These are phyloP conservation scores for Chamaecyparis obtusa DNA, from an alignment of 75 land plant species.

Conservation along the genomic window DNA sequence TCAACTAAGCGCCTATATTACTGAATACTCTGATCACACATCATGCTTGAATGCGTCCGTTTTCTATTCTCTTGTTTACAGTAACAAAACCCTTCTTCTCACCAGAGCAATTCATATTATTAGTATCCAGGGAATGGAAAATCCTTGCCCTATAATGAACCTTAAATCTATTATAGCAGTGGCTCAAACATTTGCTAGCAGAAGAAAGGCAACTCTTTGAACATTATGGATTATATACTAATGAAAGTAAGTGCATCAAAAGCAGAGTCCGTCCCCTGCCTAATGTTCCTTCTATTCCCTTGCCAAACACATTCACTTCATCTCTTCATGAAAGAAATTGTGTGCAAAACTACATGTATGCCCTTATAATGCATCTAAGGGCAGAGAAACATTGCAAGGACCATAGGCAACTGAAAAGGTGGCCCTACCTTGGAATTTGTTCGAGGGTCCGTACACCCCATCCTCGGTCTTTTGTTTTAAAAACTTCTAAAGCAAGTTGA, in stretches of 20 bases:
- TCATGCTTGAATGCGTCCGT: not conserved
- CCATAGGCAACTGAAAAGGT: not conserved
- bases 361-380: not conserved
- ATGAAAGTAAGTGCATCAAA: not conserved
- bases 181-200: not conserved
- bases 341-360: not conserved
- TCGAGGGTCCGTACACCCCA: slow-evolving; percentile 45
- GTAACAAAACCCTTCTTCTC: not conserved
- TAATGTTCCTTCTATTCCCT: not conserved
- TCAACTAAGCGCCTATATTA: not conserved
- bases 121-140: too few species aligned
- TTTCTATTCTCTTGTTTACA: not conserved
- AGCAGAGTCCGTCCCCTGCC: not conserved
- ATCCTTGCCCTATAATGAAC: not conserved
- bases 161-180: not conserved
- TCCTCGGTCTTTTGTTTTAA: slow-evolving; percentile 35
- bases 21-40: not conserved
- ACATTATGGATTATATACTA: not conserved
- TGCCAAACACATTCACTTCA: not conserved
- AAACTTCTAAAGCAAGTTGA: slow-evolving; percentile 30
- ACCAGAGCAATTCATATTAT: not conserved
- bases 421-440: slow-evolving; percentile 27
- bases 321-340: not conserved
- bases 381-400: not conserved
- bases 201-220: not conserved